phyloP scores from a whole-genome alignment of 352 stramenopile genomes.

The Phytophthora ohioensis region DNA sequence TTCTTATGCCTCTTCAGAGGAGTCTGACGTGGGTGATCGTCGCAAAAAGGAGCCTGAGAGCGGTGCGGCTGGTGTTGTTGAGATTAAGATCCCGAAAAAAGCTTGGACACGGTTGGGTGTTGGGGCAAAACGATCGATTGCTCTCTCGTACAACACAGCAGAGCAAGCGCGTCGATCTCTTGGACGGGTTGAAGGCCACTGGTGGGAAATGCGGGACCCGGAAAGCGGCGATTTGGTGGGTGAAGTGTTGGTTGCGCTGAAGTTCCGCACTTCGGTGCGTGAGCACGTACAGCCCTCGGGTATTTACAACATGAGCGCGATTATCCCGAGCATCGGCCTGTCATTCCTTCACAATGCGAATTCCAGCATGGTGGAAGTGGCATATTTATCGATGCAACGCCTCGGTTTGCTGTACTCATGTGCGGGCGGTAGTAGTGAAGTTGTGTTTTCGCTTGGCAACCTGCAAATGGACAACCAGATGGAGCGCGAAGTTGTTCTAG shows the following conservation, averaged over 20 bases:
- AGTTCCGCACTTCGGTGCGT: slow-evolving; percentile 75
- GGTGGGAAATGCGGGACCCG: slow-evolving; percentile 86
- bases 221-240: slow-evolving; percentile 80
- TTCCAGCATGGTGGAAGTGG: slow-evolving; percentile 87
- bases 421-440: slow-evolving; percentile 81
- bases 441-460: slow-evolving; percentile 86
- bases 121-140: slow-evolving; percentile 71
- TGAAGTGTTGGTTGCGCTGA: slow-evolving; percentile 84
- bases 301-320: slow-evolving; percentile 81
- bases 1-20: slow-evolving; percentile 75
- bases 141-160: slow-evolving; percentile 81
- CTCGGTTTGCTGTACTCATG: slow-evolving; percentile 81
- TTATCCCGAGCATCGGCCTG: slow-evolving; percentile 82
- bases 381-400: slow-evolving; percentile 86
- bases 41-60: slow-evolving; percentile 40
- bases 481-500: slow-evolving; percentile 85
- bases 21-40: slow-evolving; percentile 52
- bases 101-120: slow-evolving; percentile 81
- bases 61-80: slow-evolving; percentile 59
- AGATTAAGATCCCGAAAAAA: slow-evolving; percentile 88
- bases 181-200: slow-evolving; percentile 78
- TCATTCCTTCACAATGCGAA: slow-evolving; percentile 89
- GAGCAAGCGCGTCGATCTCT: slow-evolving; percentile 77
- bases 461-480: slow-evolving; percentile 93
- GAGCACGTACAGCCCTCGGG: slow-evolving; percentile 63